Evolutionary conservation across 2,329 filamentous ascomycete species (phyloP), one percentile per base, ranked within the genome.

Genomic region (Bipolaris oryzae): DNA sequence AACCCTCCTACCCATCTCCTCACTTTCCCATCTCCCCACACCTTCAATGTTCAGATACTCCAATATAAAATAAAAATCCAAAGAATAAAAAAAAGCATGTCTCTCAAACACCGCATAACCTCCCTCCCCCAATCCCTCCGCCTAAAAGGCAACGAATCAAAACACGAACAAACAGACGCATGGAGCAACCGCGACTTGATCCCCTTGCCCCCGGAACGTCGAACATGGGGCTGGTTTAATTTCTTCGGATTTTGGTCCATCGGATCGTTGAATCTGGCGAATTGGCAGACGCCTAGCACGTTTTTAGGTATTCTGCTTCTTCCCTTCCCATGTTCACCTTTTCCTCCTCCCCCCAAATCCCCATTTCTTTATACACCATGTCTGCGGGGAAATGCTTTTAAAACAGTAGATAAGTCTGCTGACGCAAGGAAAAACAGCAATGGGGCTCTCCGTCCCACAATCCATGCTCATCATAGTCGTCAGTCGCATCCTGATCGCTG

Each of bases 281-380:
- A 79, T 45, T 81, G 80, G 80, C 80, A 82, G 60, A 79, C 76
- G 1, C 79, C 79, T n/a, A 79, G 76, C 60, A 79, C 76, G 0
- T 81, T 79, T 57, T 60, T 83, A 33, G 78, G 71, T 76, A 66
- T 23, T 7, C 1, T 23, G 9, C 13, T 20, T 6, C 3, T 21
- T 5, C 10, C 2, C 34, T 3, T 5, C 21, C 21, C 21, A n/a
- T n/a, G n/a, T n/a, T n/a, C n/a, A n/a, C n/a, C n/a, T n/a, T n/a
- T n/a, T n/a, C n/a, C n/a, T n/a, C n/a, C n/a, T n/a, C n/a, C n/a
- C n/a, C n/a, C n/a, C n/a, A n/a, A n/a, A 21, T 5, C 21, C 21
- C 21, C 21, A 21, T 21, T 21, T 5, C 21, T 3, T 21, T 21
- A 21, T 21, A 23, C 21, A 6, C 5, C 21, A 23, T 23, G 5